Evolutionary conservation across 495 filamentous ascomycete genomes (phyloP), one percentile per base, ranked within the genome.

Genomic region (Aspergillus steynii): DNA sequence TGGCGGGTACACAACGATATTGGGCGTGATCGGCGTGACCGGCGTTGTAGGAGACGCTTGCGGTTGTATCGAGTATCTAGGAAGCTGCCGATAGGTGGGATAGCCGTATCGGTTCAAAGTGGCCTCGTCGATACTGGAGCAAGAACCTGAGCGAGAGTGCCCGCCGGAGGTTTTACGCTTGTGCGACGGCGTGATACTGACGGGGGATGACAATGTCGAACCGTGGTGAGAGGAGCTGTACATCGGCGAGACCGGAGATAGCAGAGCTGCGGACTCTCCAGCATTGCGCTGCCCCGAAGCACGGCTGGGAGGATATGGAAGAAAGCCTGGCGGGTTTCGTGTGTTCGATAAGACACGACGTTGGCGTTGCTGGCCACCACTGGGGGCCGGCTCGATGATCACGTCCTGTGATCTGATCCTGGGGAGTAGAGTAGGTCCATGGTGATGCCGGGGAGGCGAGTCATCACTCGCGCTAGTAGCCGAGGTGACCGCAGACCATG

Each of bases 321-420:
- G 67, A 60, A 80, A 82, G 6, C 74, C 72, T 9, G 80, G 74
- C 12, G 79, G 73, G 57, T 84, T 85, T 54, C 77, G 78, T 5
- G 84, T 82, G 57, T 77, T 83, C 3, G 87, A 89, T 29, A 83
- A 70, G 29, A 85, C 83, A 59, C 82, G 77, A 53, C 79, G 78
- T 64, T 86, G 83, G 47, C 80, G 76, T 29, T 74, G 75, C 32
- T 77, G 77, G 20, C 75, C 77, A 26, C 64, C 63, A 29, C 68
- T 58, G 52, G 77, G 76, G 26, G 75, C 68, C 14, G 83, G 81
- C 61, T 88, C 83, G 60, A 93, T 83, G 55, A 86, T 80, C 77
- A 93, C 88, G 77, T 96, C 93, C 72, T 96, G 91, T 61, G 85
- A 84, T 52, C 93, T 84, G 75, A 96, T 91, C 80, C 90, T 93